Percentiles rank a stretch among this genome's conserved stretches.
These are phyloP conservation scores for Bacidia gigantensis DNA, from an alignment of 495 filamentous ascomycete species.

Conservation along the genomic window DNA sequence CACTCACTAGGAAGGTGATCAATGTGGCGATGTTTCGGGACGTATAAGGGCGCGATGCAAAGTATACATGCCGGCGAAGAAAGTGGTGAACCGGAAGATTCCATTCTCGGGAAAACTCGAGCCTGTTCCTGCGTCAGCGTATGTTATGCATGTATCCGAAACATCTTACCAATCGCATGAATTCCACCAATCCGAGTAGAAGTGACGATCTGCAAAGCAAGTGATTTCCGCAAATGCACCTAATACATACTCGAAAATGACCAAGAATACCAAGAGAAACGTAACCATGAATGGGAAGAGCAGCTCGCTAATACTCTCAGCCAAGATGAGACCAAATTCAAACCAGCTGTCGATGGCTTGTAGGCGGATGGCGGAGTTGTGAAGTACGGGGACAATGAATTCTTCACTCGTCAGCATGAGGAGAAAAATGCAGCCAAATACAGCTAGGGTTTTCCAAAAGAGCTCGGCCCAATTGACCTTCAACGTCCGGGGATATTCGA, in stretches of 20 bases:
- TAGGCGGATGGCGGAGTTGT: conserved; percentile 57
- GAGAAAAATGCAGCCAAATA: conserved; percentile 94
- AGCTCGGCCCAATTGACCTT: conserved; percentile 69
- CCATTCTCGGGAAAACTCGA: conserved; percentile 96
- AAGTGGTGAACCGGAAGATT: conserved; percentile 98
- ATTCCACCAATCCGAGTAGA: conserved; percentile 95
- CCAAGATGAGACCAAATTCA: conserved; percentile 65
- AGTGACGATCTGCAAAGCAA: conserved; percentile 84
- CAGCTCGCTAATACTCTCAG: conserved; percentile 85
- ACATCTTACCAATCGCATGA: conserved; percentile 38
- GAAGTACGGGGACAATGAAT: conserved; percentile 83
- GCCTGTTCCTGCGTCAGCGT: conserved; percentile 34
- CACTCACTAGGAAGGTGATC: conserved; percentile 83
- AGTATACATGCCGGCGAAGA: conserved; percentile 88
- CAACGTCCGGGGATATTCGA: conserved; percentile 80
- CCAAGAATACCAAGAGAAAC: conserved; percentile 86
- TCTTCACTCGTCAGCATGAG: conserved; percentile 85
- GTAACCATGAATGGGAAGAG: conserved; percentile 97
- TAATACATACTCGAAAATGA: conserved; percentile 93
- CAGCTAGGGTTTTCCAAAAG: conserved; percentile 70
- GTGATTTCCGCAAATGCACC: conserved; percentile 92
- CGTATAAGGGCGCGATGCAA: conserved; percentile 57
- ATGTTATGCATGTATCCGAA: not conserved
- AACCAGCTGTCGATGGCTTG: conserved; percentile 38
- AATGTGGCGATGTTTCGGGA: conserved; percentile 68